A percentile compares a stretch with the other conserved stretches of the same genome.
Conservation (phyloP, 2,329 filamentous ascomycete genomes). For the Fusarium hainanense region DNA sequence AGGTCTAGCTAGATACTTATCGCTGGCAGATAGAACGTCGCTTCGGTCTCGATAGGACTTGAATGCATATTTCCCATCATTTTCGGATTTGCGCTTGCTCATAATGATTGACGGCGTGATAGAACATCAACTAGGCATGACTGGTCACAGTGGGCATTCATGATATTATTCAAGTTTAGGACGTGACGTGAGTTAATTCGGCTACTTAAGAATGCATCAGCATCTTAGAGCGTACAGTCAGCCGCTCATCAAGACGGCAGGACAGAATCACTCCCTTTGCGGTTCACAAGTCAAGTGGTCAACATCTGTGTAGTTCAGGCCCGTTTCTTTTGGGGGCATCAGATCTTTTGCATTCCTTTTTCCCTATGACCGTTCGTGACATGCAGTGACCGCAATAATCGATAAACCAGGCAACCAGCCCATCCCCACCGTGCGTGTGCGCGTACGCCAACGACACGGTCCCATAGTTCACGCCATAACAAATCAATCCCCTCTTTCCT, state of each 20-base stretch:
- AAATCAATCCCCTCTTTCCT: slow-evolving; percentile 34
- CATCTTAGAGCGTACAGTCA: slow-evolving; percentile 1
- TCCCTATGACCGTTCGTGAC: slow-evolving; percentile 61
- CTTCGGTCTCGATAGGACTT: slow-evolving; percentile 8
- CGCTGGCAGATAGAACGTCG: slow-evolving; percentile 2
- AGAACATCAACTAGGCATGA: neutral
- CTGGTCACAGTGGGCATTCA: neutral
- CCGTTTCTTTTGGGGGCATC: slow-evolving; percentile 47
- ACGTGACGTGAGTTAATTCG: slow-evolving; percentile 12
- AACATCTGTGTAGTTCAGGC: slow-evolving; percentile 37
- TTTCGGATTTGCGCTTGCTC: neutral
- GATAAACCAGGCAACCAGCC: slow-evolving; percentile 52
- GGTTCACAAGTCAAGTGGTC: slow-evolving; percentile 19
- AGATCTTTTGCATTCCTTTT: slow-evolving; percentile 57
- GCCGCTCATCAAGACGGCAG: neutral
- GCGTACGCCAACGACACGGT: slow-evolving; percentile 29
- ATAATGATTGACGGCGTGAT: neutral
- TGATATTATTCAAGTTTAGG: neutral
- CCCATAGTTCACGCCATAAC: slow-evolving; percentile 42
- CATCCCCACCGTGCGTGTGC: slow-evolving; percentile 42
- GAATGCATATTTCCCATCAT: slow-evolving; percentile 10
- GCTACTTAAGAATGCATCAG: slow-evolving; percentile 1
- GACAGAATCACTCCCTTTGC: neutral
- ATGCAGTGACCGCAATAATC: slow-evolving; percentile 57
- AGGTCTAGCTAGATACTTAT: slow-evolving; percentile 8